Evolutionary conservation across 2,329 filamentous ascomycete genomes (phyloP).

Genomic region (Ceratocystis huliohia): DNA sequence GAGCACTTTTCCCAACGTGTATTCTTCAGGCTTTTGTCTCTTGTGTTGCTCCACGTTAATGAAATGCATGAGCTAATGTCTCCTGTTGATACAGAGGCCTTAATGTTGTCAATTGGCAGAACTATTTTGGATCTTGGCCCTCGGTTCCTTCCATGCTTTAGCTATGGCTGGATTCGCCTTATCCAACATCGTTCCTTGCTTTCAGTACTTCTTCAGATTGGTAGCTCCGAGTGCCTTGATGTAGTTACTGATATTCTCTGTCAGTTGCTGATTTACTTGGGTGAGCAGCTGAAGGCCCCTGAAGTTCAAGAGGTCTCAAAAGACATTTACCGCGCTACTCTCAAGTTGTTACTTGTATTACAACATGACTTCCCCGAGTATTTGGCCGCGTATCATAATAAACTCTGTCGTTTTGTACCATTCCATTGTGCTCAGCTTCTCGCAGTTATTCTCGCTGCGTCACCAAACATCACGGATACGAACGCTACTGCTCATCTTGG

Average conservation of each 20-base stretch:
- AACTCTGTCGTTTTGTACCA: constrained; percentile 69
- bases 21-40: constrained; percentile 80
- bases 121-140: constrained; percentile 63
- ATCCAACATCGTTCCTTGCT: constrained; percentile 77
- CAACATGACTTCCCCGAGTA: constrained; percentile 95
- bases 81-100: constrained; percentile 1
- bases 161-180: constrained; percentile 72
- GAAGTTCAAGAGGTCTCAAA: constrained; percentile 58
- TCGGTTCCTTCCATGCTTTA: constrained; percentile 63
- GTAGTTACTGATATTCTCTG: constrained; percentile 70
- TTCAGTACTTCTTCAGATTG: constrained; percentile 53
- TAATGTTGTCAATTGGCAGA: constrained; percentile 32
- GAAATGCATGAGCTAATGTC: constrained; percentile 31
- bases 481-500: constrained; percentile 61
- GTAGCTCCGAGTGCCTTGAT: constrained; percentile 39
- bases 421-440: constrained; percentile 75
- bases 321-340: constrained; percentile 70
- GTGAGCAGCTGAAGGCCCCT: constrained; percentile 64
- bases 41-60: constrained; percentile 58
- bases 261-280: constrained; percentile 59
- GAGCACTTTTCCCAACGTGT: constrained; percentile 77
- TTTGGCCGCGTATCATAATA: constrained; percentile 72
- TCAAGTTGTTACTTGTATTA: constrained; percentile 72
- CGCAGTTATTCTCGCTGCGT: constrained; percentile 76
- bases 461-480: constrained; percentile 61